Base-by-base conservation (phyloP, 2,329 filamentous ascomycete species). In the Ophiostoma piceae region DNA sequence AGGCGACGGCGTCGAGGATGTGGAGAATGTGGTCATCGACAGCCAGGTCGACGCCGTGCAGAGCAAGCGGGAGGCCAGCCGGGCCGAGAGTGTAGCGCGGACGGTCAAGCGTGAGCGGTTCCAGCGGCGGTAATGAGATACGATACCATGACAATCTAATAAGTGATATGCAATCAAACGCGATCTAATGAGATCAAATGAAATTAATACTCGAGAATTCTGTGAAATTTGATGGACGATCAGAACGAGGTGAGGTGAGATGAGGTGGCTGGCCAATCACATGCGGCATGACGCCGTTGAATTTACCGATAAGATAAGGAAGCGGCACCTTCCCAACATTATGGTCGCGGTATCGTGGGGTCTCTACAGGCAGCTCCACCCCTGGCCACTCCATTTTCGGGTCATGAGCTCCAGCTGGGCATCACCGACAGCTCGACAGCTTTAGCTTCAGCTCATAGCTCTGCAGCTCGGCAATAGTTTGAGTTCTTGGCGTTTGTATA, bases 61-160 rank as follows among this genome's bases (percentile, higher is more conserved):
- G 62, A 22, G 14, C 35, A 65, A 41, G 11, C 62, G 47, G 47
- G 41, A 76, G 73, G 68, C 47, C 43, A 76, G 74, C 57, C n/a
- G 74, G 43, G 64, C 74, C 9, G 67, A 75, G 43, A 73, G 72
- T 4, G 68, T 67, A 16, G 67, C 73, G 2, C 74, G 64, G 29
- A 73, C 71, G 37, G 47, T 78, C 65, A 77, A 78, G 71, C 72
- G 71, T 37, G 76, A 78, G 70, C 73, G 67, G 43, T 70, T 67
- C n/a, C 19, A 29, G 26, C 71, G 70, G 35, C 51, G 65, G 37
- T 68, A 69, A 39, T 71, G 67, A 39, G 41, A 47, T 2, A 68
- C 43, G 37, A 60, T 54, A 54, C 12, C 47, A 60, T 60, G 47
- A 54, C 47, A 43, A 43, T 14, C 41, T 43, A 43, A 43, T 4